A percentile compares a stretch with the other conserved stretches of the same genome.
These are phyloP conservation scores for Trametes villosa DNA, from an alignment of 768 basidiomycete species.

Conservation along the genomic window DNA sequence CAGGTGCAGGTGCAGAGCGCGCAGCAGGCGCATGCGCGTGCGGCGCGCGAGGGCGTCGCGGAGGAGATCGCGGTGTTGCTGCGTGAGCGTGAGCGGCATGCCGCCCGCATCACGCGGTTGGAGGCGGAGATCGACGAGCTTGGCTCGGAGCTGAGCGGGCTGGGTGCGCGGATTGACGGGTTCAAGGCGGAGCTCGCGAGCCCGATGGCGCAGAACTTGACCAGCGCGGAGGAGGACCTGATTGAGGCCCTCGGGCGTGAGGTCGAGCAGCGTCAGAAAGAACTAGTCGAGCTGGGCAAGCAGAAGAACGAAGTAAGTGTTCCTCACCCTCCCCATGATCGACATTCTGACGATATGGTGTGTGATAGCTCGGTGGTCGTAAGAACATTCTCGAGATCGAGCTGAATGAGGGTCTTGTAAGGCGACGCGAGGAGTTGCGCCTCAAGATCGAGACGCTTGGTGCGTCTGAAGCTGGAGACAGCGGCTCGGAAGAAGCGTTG, in stretches of 20 bases:
- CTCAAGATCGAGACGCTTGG: slow-evolving; percentile 77
- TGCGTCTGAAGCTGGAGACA: slow-evolving; percentile 58
- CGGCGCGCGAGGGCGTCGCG: slow-evolving; percentile 66
- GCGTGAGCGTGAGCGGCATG: slow-evolving; percentile 72
- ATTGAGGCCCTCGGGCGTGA: slow-evolving; percentile 75
- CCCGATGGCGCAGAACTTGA: slow-evolving; percentile 76
- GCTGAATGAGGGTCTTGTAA: slow-evolving; percentile 83
- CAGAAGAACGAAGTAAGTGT: slow-evolving; percentile 68
- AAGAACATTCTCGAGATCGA: slow-evolving; percentile 91
- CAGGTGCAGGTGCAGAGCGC: slow-evolving; percentile 69
- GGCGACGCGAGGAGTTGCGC: slow-evolving; percentile 79
- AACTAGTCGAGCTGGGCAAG: slow-evolving; percentile 68
- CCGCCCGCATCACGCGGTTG: slow-evolving; percentile 60
- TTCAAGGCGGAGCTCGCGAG: slow-evolving; percentile 72
- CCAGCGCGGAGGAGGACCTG: slow-evolving; percentile 66
- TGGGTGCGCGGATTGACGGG: slow-evolving; percentile 65
- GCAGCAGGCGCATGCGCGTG: slow-evolving; percentile 71
- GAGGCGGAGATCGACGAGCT: slow-evolving; percentile 74
- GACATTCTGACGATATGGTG: background rate
- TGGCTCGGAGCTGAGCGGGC: slow-evolving; percentile 66
- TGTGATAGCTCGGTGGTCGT: slow-evolving; percentile 45
- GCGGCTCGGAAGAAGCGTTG: slow-evolving; percentile 65
- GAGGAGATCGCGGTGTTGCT: slow-evolving; percentile 62
- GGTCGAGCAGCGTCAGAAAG: slow-evolving; percentile 74
- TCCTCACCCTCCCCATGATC: background rate